Evolutionary conservation across 306 rosid species (phyloP), one percentile per base, ranked within the genome.

Genomic region (Canavalia ensiformis): DNA sequence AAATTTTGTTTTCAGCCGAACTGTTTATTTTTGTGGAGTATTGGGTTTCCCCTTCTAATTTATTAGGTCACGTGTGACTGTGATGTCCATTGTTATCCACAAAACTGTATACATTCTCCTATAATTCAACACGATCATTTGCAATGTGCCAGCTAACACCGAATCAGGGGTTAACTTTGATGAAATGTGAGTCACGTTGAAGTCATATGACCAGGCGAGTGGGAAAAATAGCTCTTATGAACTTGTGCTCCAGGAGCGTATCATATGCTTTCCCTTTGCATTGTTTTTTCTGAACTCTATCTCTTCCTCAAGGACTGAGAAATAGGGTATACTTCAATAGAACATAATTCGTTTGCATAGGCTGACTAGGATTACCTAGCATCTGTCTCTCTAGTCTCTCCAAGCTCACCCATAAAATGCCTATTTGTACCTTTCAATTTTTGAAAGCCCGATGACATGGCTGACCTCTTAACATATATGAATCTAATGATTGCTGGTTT

Each of bases 91-190:
- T n/a, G 10, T 73, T 42, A 64, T 65, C 37, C 47, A 67, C 18
- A 39, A 67, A 75, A 67, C 56, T 28, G 7, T 42, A 37, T 51
- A 25, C 59, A 18, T 81, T 42, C 59, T n/a, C 18, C 25, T 5
- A 25, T n/a, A 44, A 56, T n/a, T 49, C 37, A 57, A 68, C 81
- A 58, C 18, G 68, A 57, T 37, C 13, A 3, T 64, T 82, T 75
- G 13, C 55, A 7, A 8, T 70, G 77, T 49, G 68, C 34, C 52
- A 30, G 47, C 54, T 66, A n/a, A 4, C 1, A 13, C 81, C 56
- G 39, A 35, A 68, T 30, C 37, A 8, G 28, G 57, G 33, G 42
- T 71, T 76, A 30, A 13, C 63, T 76, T 68, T 68, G 63, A 34
- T 67, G 30, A 56, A 25, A 46, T 29, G 77, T 29, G 47, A 68